These are phyloP conservation scores for Ilyonectria destructans DNA, from an alignment of 2,329 filamentous ascomycete species.

Conservation along the genomic window DNA sequence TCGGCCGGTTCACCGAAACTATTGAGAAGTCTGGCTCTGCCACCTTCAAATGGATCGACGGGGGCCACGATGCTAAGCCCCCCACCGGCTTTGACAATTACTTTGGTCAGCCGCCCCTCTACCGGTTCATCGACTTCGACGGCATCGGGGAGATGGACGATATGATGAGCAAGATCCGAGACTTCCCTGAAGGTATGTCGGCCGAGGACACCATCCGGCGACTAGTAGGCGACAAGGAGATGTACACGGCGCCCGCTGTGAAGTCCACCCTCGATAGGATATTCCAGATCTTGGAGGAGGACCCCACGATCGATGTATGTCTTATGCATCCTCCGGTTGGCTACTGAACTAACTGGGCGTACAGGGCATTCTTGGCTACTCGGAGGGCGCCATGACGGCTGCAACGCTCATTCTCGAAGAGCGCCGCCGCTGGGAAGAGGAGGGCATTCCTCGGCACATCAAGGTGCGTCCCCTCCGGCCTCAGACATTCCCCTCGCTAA, in stretches of 20 bases:
- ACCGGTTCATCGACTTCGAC: constrained; percentile 68
- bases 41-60: constrained; percentile 67
- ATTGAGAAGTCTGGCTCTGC: constrained; percentile 35
- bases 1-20: constrained; percentile 55
- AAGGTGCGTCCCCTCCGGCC: constrained; percentile 49
- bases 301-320: constrained; percentile 52
- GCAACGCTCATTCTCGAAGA: constrained; percentile 69
- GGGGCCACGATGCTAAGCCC: constrained; percentile 65
- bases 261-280: constrained; percentile 47
- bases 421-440: constrained; percentile 54
- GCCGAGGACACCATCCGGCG: constrained; percentile 72
- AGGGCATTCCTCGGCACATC: constrained; percentile 54
- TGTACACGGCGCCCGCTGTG: constrained; percentile 37
- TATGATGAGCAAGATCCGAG: constrained; percentile 67
- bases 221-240: constrained; percentile 57
- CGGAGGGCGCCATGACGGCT: constrained; percentile 72
- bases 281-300: constrained; percentile 62
- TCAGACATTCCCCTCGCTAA: constrained; percentile 40
- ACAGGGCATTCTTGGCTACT: constrained; percentile 72
- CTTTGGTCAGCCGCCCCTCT: constrained; percentile 71
- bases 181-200: constrained; percentile 67
- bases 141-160: constrained; percentile 61
- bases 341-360: not conserved
- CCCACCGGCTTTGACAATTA: constrained; percentile 71
- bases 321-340: not conserved